Evolutionary conservation across 495 filamentous ascomycete genomes (phyloP), one percentile per base, ranked within the genome.

Genomic region (Achaetomiella virescens): DNA sequence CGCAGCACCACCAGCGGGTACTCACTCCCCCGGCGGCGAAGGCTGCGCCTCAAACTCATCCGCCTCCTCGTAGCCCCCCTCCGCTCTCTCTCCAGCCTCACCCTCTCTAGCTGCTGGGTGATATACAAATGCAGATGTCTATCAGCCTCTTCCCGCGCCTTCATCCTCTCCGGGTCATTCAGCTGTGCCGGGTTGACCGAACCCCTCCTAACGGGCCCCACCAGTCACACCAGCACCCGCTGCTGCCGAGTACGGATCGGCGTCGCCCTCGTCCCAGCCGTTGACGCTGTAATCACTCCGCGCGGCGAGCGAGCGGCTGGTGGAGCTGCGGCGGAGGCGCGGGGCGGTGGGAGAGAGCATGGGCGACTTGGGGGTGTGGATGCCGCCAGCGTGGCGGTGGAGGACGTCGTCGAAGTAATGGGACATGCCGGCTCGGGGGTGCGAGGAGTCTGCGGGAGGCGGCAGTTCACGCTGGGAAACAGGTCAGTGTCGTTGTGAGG

Each of bases 401-500:
- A 95, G 89, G 58, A 91, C 82, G 59, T 97, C 92, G 62, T 97
- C 92, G 64, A 97, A 97, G 74, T 97, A 97, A 69, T 96, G 91
- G 9, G 84, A 78, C 67, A 91, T 91, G 35, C 87, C 89, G 1
- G 82, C 80, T 11, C 84, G 81, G 92, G 92, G 11, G 89, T 92
- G 21, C 90, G 86, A 5, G 92, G 92, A 0, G 92, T 97, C 66
- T 96, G 90, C 0, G 92, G 92, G 22, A 96, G 80, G 61, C 92
- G 89, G 71, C 92, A 97, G 64, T 82, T 95, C 60, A 96, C 77
- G 44, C 90, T 91, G 41, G 53, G 54, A 10, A 3, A 8, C n/a
- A 47, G 17, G 58, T 66, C 49, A 68, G 62, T 52, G 51, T 25
- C 47, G 53, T 63, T 45, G 2, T 6, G 25, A 21, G 35, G 60